Base-by-base conservation (phyloP, 2,329 filamentous ascomycete species). In the Calonectria hawksworthii region DNA sequence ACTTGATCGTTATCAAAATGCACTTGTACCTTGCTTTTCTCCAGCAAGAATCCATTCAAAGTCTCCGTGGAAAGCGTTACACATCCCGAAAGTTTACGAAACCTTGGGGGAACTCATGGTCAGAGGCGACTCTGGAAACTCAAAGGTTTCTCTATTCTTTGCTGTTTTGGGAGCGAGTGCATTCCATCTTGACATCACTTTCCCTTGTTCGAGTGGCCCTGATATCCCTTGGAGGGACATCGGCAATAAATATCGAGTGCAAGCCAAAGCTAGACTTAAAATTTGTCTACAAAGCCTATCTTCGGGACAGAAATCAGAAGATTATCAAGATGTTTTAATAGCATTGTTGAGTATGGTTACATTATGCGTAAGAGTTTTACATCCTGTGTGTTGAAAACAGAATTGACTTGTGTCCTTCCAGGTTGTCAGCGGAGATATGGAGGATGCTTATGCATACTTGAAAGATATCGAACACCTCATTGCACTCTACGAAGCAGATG, bases 371-470 rank as follows among this genome's bases (percentile, higher is more conserved):
- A 63, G 71, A 18, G 11, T 11, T 23, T 2, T 21, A 21, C 14
- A n/a, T 9, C 21, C 16, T 11, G 16, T 18, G 9, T 32, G 3
- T 5, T 11, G 7, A 10, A 23, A 16, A 9, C 9, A 61, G 38
- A 56, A 47, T 30, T 54, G 8, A 54, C 30, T 9, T 21, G 32
- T 44, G 1, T 47, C 8, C 23, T 7, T 41, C 21, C 14, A 73
- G 71, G 71, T 73, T 36, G 71, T 73, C 16, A 73, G 64, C n/a
- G 71, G 71, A 26, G 64, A 69, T 28, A 68, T 68, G 65, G 65
- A 73, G 36, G 71, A 73, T 32, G 66, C 69, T 13, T 71, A 71
- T 50, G 69, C 69, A 47, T 71, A 71, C 41, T 23, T 71, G 9
- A 61, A 63, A 9, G 69, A 66, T 9, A 64, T 71, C 13, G 69